phyloP scores from a whole-genome alignment of 208 protist species.

The Angomonas deanei region DNA sequence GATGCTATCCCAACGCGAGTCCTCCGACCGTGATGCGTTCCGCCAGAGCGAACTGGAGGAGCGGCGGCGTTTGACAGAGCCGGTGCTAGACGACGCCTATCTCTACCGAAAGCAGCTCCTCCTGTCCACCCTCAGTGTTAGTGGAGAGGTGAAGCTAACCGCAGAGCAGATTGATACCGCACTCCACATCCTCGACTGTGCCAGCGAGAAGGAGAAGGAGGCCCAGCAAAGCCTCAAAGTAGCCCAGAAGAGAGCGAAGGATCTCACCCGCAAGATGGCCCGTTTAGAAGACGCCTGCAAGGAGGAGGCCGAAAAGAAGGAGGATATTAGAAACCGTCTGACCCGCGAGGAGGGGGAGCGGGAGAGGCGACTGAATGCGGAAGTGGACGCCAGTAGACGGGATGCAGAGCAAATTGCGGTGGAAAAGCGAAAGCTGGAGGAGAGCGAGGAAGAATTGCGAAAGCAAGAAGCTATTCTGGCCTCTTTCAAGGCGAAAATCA shows the following conservation, averaged over 20 bases:
- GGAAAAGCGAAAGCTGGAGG: slow-evolving; percentile 36
- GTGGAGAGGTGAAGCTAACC: background rate
- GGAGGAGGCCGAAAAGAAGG: slow-evolving; percentile 16
- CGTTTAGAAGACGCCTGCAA: background rate
- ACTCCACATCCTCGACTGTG: background rate
- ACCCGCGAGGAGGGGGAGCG: slow-evolving; percentile 30
- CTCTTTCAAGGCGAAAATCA: slow-evolving; percentile 43
- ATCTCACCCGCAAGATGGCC: background rate
- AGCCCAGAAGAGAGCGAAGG: slow-evolving; percentile 14
- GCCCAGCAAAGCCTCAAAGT: background rate
- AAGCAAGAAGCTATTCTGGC: slow-evolving; percentile 33
- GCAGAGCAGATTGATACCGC: background rate
- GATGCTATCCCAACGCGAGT: background rate
- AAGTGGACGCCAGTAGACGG: slow-evolving; percentile 39
- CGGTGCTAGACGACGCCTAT: background rate
- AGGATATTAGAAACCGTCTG: slow-evolving; percentile 11
- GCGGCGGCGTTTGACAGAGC: background rate
- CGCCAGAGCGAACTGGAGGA: background rate
- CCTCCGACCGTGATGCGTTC: background rate
- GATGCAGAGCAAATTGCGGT: slow-evolving; percentile 36
- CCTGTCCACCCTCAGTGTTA: background rate
- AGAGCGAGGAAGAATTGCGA: slow-evolving; percentile 36
- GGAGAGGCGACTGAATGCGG: slow-evolving; percentile 33
- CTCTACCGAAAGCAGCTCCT: background rate
- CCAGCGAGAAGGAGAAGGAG: background rate